Base-by-base conservation (phyloP, 2,329 filamentous ascomycete species). In the Trichoderma guizhouense region DNA sequence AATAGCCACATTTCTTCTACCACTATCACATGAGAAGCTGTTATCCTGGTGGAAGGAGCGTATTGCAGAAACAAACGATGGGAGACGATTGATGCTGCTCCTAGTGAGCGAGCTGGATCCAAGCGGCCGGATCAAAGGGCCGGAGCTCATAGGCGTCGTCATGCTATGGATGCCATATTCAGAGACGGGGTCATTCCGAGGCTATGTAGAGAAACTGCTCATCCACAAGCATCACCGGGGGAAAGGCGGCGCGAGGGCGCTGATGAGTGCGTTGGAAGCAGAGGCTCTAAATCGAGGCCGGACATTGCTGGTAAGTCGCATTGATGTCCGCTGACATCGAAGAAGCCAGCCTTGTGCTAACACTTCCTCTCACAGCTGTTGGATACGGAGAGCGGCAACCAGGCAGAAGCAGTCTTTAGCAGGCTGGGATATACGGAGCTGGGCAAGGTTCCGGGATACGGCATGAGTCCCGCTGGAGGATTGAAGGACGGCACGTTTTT, bases 1-100 rank as follows among this genome's bases (percentile, higher is more conserved):
- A 73, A 83, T 88, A 43, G 87, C 87, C 30, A 87, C 84, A 5
- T 91, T 91, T 77, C 81, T 89, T 15, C 87, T 88, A n/a, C 89
- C 89, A 0, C 80, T 91, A 39, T 84, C 84, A 62, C 83, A 88
- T 76, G 82, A 85, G 47, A 88, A 87, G 76, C 85, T 91, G 51
- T 80, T 87, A 34, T 75, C 81, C 9, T 90, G 86, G 83, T 91
- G 89, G 89, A 85, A 86, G 76, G 82, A 84, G 26, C 81, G 84
- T 28, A 84, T 87, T 68, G 80, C 83, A 26, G 85, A 89, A 76
- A 83, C 86, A 34, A 78, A 76, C 18, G 77, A 79, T 18, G 85
- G 84, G 28, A 80, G 78, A 15, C 82, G 87, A 14, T 78, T 86
- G 73, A 89, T 91, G 72, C 80, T 88, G 69, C 81, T 91, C 61